These are phyloP conservation scores for Ceratobasidium sp. DNA, from an alignment of 1,284 basidiomycete species.

Conservation along the genomic window DNA sequence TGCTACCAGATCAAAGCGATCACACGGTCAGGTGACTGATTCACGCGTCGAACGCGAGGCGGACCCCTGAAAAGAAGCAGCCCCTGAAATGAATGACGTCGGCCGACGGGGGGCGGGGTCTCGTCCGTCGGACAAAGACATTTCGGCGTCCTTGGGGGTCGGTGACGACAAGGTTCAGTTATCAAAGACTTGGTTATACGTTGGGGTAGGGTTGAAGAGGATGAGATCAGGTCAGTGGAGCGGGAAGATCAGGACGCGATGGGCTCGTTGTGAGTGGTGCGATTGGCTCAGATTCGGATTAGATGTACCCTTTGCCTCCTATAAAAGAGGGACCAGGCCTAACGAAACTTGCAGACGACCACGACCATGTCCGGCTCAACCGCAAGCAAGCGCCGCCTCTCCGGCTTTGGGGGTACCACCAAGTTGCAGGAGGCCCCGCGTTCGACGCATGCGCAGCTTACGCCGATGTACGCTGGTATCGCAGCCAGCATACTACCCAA, in stretches of 20 bases:
- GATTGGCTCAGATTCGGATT: neutral
- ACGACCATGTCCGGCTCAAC: conserved; percentile 28
- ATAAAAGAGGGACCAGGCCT: too few species aligned
- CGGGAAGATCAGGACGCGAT: conserved; percentile 29
- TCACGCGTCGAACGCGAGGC: conserved; percentile 11
- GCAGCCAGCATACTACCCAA: conserved; percentile 72
- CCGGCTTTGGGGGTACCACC: conserved; percentile 65
- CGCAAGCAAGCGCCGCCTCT: conserved; percentile 76
- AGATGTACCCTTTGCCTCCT: conserved; percentile 35
- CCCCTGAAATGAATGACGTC: conserved; percentile 23
- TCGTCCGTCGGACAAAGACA: neutral
- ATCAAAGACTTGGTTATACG: too few species aligned
- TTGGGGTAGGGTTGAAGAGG: too few species aligned
- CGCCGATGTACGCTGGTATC: conserved; percentile 88
- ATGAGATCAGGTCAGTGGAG: too few species aligned
- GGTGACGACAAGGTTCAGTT: too few species aligned
- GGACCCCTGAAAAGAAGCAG: neutral
- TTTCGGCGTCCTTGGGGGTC: too few species aligned
- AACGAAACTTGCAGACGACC: neutral
- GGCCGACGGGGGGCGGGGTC: neutral
- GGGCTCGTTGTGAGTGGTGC: neutral
- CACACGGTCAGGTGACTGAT: conserved; percentile 26
- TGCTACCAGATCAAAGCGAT: neutral
- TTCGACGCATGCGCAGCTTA: conserved; percentile 51
- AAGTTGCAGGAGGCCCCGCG: conserved; percentile 44